Base-by-base conservation (phyloP, 2,329 filamentous ascomycete genomes). In the Stagonosporopsis chrysanthemi region DNA sequence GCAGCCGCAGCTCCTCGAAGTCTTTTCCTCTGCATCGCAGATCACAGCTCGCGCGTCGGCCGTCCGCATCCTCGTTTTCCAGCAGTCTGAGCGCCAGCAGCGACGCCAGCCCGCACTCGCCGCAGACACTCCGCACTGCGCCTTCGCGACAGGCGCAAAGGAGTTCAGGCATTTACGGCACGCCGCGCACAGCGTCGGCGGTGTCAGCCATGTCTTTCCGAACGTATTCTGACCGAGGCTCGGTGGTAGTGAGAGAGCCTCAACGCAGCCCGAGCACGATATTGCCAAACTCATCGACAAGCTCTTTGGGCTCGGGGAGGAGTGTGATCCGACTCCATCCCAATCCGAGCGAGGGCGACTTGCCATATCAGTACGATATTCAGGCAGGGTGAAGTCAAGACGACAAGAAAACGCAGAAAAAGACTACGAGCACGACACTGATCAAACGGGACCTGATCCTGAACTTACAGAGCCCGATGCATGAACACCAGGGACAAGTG, bases 321-420 rank as follows among this genome's bases (percentile, higher is more conserved):
- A 71, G 67, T 15, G 67, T 73, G 8, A 71, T 76, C 2, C 48
- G 70, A 11, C 50, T 75, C 28, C 65, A 63, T 42, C 58, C 55
- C 4, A 68, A 62, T 45, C 67, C 72, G 4, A 63, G 63, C 14
- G 49, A 55, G 42, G 72, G 71, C 17, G 71, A 74, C 5, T 43
- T 75, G 47, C 74, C 74, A 24, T 77, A 77, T 58, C 58, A 72
- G 45, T 75, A 71, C 58, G 54, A 63, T 9, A 61, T 66, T 28
- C 62, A 68, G 26, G 61, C 55, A 42, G 65, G 62, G 17, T 67
- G 63, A 69, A 36, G 12, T 22, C 2, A 22, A 23, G 22, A 35
- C 9, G 22, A n/a, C 6, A 5, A 31, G 11, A 5, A 6, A 9
- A 35, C 19, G 7, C 23, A 26, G 11, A 52, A 23, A 47, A 28